A percentile compares a stretch with the other conserved stretches of the same genome.
Evolutionary conservation across 352 stramenopile genomes (phyloP).

Genomic region (Phytopythium cucurbitacearum): DNA sequence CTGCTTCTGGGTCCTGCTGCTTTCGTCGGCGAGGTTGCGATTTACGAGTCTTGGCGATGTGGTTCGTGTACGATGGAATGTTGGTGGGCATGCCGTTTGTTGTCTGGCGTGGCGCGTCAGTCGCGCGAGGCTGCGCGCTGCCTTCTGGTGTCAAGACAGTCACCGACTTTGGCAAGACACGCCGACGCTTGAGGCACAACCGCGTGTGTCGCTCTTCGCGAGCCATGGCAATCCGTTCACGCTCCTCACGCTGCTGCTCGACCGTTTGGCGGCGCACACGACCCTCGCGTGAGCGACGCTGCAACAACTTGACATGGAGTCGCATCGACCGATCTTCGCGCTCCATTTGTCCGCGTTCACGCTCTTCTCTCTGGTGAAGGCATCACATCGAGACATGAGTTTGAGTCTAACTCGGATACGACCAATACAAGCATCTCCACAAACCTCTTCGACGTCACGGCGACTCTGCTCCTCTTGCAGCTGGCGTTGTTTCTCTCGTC

Average conservation of each 20-base stretch:
- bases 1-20: too few relatives aligned
- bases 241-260: conserved; percentile 63
- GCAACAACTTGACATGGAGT: conserved; percentile 49
- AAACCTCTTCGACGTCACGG: conserved; percentile 17
- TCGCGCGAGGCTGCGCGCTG: too few relatives aligned
- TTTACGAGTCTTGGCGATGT: too few relatives aligned
- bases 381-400: not conserved
- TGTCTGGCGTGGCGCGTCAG: too few relatives aligned
- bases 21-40: too few relatives aligned
- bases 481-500: conserved; percentile 28
- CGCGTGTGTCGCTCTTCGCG: conserved; percentile 63
- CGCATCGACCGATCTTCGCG: conserved; percentile 62
- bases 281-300: conserved; percentile 42
- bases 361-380: conserved; percentile 37
- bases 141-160: too few relatives aligned
- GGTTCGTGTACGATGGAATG: too few relatives aligned
- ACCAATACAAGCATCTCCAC: conserved; percentile 1
- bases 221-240: conserved; percentile 58
- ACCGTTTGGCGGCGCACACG: conserved; percentile 34
- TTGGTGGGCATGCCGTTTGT: not conserved
- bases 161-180: not conserved
- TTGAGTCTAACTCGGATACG: not conserved
- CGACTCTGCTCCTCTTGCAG: conserved; percentile 32
- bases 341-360: conserved; percentile 62
- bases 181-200: conserved; percentile 39